Evolutionary conservation across 2,329 filamentous ascomycete species (phyloP), one percentile per base, ranked within the genome.

Genomic region (Massarina eburnea): DNA sequence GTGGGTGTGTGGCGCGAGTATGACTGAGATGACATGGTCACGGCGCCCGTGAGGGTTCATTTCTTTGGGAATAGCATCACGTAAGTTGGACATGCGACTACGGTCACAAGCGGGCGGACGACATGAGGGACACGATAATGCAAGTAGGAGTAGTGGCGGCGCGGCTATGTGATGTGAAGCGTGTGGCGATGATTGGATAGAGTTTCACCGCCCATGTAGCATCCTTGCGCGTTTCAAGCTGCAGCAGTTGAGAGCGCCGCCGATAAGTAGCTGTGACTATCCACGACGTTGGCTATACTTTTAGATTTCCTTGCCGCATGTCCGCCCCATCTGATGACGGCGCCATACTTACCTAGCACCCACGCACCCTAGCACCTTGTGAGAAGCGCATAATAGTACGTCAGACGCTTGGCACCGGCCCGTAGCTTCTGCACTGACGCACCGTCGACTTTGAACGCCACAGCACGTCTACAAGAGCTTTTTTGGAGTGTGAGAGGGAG

Each of bases 1-100:
- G 62, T 72, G 38, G 76, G 76, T 12, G 71, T 67, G 18, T 77
- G 74, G 75, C 72, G 71, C 41, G 61, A 62, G 71, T 9, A 74
- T 51, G 68, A 72, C 39, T 67, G 49, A 58, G 39, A 14, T 30
- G 27, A 26, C 12, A 30, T 30, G 6, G 27, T 8, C 27, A 14
- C 5, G 12, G 27, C 27, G 27, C n/a, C 12, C 35, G 36, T 39
- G 36, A 8, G 24, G 24, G 21, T 27, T 45, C 27, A 4, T 8
- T 26, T 26, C n/a, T 30, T 30, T 8, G 12, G 6, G 7, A 14
- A 14, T 14, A 14, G 12, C 9, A 4, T 30, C 27, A 14, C 12
- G 27, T 7, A 8, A 30, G 27, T 4, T 5, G 4, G 12, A 8
- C 27, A 30, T 30, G 27, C 6, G 27, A 4, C 27, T 14, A 30